These are phyloP conservation scores for Auriscalpium vulgare DNA, from an alignment of 768 basidiomycete genomes.

Conservation along the genomic window DNA sequence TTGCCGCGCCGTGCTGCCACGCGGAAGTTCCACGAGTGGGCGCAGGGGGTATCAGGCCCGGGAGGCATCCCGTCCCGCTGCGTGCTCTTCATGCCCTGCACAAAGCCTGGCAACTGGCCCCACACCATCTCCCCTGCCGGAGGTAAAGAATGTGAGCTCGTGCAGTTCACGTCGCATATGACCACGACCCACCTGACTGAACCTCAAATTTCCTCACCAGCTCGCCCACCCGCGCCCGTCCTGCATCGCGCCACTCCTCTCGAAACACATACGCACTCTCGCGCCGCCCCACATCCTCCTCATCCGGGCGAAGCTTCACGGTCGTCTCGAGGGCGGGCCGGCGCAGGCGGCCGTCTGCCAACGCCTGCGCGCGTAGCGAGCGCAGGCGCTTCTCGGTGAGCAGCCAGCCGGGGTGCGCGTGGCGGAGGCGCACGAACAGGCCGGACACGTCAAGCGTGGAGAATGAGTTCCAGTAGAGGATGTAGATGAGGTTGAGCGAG, in stretches of 20 bases:
- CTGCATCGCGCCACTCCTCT: constrained; percentile 4
- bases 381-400: constrained; percentile 7
- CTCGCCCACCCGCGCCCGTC: constrained; percentile 1
- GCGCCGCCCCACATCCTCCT: constrained; percentile 4
- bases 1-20: constrained; percentile 9
- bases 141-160: neutral
- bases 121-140: constrained; percentile 10
- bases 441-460: constrained; percentile 8
- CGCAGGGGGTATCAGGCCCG: neutral
- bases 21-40: constrained; percentile 9
- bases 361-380: constrained; percentile 1
- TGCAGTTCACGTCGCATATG: neutral
- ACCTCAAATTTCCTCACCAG: constrained; percentile 6
- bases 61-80: neutral
- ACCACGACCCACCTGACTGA: constrained; percentile 4
- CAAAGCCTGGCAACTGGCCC: constrained; percentile 9
- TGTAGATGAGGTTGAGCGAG: constrained; percentile 9
- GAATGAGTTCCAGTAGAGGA: constrained; percentile 13
- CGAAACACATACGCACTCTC: constrained; percentile 8
- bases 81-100: constrained; percentile 11
- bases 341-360: constrained; percentile 8
- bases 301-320: constrained; percentile 7
- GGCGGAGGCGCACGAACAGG: constrained; percentile 6
- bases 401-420: constrained; percentile 2
- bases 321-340: constrained; percentile 4